phyloP scores from a whole-genome alignment of 305 asterid genomes.

The Plantago lanceolata region DNA sequence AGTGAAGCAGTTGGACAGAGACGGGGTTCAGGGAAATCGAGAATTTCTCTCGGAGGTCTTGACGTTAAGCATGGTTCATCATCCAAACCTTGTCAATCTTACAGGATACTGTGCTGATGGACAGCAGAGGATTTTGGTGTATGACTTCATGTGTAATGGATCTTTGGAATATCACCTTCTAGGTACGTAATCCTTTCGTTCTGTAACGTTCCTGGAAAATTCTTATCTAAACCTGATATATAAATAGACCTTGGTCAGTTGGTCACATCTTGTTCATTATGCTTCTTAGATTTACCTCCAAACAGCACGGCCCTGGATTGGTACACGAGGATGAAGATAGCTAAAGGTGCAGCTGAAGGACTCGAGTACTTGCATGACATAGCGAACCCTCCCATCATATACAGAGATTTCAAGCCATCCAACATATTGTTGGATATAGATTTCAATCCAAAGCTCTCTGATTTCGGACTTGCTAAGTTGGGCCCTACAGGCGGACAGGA shows the following conservation, averaged over 20 bases:
- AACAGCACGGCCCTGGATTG: conserved; percentile 46
- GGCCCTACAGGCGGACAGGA: conserved; percentile 44
- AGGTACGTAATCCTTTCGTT: conserved; percentile 31
- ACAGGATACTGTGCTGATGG: conserved; percentile 59
- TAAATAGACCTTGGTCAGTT: background rate
- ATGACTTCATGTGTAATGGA: conserved; percentile 46
- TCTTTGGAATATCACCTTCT: conserved; percentile 47
- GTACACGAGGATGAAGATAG: conserved; percentile 51
- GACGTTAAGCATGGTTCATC: conserved; percentile 42
- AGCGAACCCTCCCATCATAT: conserved; percentile 49
- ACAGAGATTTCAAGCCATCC: conserved; percentile 51
- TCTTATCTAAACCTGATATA: background rate
- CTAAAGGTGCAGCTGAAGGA: conserved; percentile 57
- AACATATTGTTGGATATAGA: conserved; percentile 44
- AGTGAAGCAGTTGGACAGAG: conserved; percentile 54
- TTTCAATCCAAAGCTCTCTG: conserved; percentile 52
- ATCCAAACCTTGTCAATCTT: conserved; percentile 48
- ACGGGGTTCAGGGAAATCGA: conserved; percentile 49
- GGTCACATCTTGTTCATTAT: background rate
- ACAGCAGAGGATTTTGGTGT: conserved; percentile 47
- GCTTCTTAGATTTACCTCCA: conserved; percentile 30
- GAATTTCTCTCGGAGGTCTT: conserved; percentile 55
- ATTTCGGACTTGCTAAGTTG: conserved; percentile 56
- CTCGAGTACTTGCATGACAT: conserved; percentile 55
- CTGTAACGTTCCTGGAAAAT: background rate